Conservation (phyloP, 2,329 filamentous ascomycete genomes). For the Myriosclerotinia scirpicola region DNA sequence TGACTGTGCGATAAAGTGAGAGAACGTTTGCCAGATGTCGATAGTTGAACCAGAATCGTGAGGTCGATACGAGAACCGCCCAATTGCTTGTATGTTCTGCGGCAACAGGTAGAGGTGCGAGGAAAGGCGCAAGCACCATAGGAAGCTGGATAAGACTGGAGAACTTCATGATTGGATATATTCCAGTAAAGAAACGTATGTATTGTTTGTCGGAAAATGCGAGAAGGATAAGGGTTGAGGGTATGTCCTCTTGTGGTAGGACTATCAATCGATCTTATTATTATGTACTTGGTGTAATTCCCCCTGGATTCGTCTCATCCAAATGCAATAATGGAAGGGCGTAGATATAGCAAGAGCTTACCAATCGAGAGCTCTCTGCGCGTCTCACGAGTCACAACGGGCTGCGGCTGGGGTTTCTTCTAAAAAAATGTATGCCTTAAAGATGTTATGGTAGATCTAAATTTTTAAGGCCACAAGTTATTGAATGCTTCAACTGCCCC, state of each 20-base stretch:
- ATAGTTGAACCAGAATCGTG: conserved; percentile 99
- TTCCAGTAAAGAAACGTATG: too few relatives aligned
- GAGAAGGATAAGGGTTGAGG: neutral
- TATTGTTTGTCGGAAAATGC: neutral
- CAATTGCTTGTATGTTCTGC: conserved; percentile 96
- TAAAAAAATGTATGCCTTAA: too few relatives aligned
- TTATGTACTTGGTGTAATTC: neutral
- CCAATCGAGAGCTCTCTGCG: too few relatives aligned
- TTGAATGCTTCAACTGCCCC: neutral
- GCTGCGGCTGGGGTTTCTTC: too few relatives aligned
- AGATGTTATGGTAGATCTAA: too few relatives aligned
- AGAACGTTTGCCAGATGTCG: conserved; percentile 96
- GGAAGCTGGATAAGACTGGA: conserved; percentile 44
- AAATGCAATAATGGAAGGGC: too few relatives aligned
- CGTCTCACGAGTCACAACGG: too few relatives aligned
- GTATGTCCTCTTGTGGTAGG: neutral
- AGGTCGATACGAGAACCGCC: conserved; percentile 98
- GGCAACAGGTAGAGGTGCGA: conserved; percentile 44
- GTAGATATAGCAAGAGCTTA: conserved; percentile 7
- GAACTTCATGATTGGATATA: conserved; percentile 50
- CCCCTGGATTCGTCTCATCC: neutral
- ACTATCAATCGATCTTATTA: neutral
- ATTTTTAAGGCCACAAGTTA: neutral
- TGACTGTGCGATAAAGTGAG: conserved; percentile 96
- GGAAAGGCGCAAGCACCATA: conserved; percentile 50